phyloP scores from a whole-genome alignment of 2,329 filamentous ascomycete genomes.

The Rutstroemia sp. region DNA sequence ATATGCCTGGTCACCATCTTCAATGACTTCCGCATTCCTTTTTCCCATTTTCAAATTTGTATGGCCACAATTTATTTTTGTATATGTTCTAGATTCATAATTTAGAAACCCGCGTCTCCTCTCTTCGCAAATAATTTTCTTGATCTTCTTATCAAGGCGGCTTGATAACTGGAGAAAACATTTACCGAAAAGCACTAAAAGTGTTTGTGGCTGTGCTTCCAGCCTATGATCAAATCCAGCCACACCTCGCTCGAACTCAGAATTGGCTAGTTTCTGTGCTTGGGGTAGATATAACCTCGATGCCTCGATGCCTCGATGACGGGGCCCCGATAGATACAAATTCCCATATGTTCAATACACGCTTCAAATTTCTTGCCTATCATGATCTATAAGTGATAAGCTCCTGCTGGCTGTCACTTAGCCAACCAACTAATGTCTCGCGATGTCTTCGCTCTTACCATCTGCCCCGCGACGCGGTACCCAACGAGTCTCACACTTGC shows the following conservation, averaged over 20 bases:
- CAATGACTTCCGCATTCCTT: conserved; percentile 21
- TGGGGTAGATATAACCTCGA: background rate
- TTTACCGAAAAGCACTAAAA: background rate
- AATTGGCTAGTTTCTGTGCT: background rate
- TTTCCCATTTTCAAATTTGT: conserved; percentile 24
- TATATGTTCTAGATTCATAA: background rate
- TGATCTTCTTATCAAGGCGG: conserved; percentile 10
- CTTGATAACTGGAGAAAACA: conserved; percentile 5
- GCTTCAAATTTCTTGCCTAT: conserved; percentile 1
- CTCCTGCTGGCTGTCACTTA: background rate
- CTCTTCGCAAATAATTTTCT: conserved; percentile 9
- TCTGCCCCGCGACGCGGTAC: conserved; percentile 23
- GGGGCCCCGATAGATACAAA: background rate
- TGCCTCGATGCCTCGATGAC: background rate
- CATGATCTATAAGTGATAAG: conserved; percentile 15
- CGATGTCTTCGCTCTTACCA: conserved; percentile 22
- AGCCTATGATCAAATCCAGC: no score
- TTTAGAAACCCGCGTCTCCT: background rate
- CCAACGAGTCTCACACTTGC: conserved; percentile 25
- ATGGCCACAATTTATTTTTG: background rate
- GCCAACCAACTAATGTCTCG: conserved; percentile 14
- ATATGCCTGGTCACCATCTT: conserved; percentile 28
- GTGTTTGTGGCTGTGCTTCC: background rate
- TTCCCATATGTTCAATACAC: background rate
- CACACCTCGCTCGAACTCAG: no score